Evolutionary conservation across 2,329 filamentous ascomycete genomes (phyloP).

Genomic region (Epicoccum sorghinum): DNA sequence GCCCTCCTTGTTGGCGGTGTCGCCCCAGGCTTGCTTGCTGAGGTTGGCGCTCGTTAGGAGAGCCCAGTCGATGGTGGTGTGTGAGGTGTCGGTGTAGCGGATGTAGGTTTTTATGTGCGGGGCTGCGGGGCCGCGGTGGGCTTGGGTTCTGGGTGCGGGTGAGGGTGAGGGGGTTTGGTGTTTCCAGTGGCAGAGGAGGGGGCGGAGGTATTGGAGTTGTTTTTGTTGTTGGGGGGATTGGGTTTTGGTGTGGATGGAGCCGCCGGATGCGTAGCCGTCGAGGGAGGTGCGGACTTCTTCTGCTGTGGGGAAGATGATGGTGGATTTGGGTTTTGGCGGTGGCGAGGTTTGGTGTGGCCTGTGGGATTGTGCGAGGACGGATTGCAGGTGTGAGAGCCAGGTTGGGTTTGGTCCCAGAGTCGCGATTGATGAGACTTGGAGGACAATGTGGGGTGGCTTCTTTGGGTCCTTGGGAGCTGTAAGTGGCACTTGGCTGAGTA

Average conservation of each 20-base stretch:
- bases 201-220: slow-evolving; percentile 74
- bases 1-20: slow-evolving; percentile 60
- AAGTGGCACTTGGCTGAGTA: slow-evolving; percentile 58
- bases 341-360: background rate
- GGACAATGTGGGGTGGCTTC: slow-evolving; percentile 52
- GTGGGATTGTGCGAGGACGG: slow-evolving; percentile 36
- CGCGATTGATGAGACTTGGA: slow-evolving; percentile 81
- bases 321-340: slow-evolving; percentile 58
- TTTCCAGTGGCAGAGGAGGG: slow-evolving; percentile 77
- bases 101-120: slow-evolving; percentile 93
- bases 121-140: slow-evolving; percentile 64
- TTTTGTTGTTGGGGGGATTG: slow-evolving; percentile 72
- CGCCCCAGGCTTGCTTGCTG: slow-evolving; percentile 88
- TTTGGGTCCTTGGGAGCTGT: slow-evolving; percentile 38
- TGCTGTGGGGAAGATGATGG: slow-evolving; percentile 80
- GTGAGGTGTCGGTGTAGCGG: slow-evolving; percentile 58
- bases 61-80: slow-evolving; percentile 75
- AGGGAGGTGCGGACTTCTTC: slow-evolving; percentile 78
- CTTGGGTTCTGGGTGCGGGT: slow-evolving; percentile 15
- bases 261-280: slow-evolving; percentile 78
- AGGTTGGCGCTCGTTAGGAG: slow-evolving; percentile 90
- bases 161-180: background rate
- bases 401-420: slow-evolving; percentile 72
- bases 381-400: slow-evolving; percentile 69
- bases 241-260: slow-evolving; percentile 81